A percentile compares a stretch with the other conserved stretches of the same genome.
These are phyloP conservation scores for Monosporascus sp. DNA, from an alignment of 2,329 filamentous ascomycete species.

Conservation along the genomic window DNA sequence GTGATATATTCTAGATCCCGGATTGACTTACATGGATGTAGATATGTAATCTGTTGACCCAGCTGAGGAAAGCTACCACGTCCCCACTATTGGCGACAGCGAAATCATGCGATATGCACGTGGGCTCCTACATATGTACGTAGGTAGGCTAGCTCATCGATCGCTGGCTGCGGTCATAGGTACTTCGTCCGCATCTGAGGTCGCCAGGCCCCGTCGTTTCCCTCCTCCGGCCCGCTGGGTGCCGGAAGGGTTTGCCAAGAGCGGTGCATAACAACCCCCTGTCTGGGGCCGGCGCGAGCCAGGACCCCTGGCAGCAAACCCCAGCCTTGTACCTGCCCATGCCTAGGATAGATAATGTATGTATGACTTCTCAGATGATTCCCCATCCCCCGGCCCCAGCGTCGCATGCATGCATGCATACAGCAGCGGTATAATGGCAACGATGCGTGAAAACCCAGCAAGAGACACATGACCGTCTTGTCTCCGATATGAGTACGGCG, in stretches of 20 bases:
- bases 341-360: background rate
- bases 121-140: background rate
- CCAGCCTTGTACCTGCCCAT: background rate
- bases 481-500: background rate
- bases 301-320: too few species aligned
- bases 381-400: too few species aligned
- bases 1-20: background rate
- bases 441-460: too few species aligned
- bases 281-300: too few species aligned
- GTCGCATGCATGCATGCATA: too few species aligned
- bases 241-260: background rate
- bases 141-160: background rate
- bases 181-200: too few species aligned
- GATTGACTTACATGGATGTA: background rate
- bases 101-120: background rate
- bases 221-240: background rate
- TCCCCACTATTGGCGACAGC: background rate
- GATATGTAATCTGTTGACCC: background rate
- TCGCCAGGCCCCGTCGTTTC: too few species aligned
- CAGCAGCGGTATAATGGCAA: too few species aligned
- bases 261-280: background rate
- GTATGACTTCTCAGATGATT: too few species aligned
- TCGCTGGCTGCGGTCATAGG: background rate
- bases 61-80: background rate
- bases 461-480: too few species aligned